Percentiles rank a stretch among this genome's conserved stretches.
Evolutionary conservation across 2,329 filamentous ascomycete species (phyloP).

Genomic region (Coniochaeta sp.): DNA sequence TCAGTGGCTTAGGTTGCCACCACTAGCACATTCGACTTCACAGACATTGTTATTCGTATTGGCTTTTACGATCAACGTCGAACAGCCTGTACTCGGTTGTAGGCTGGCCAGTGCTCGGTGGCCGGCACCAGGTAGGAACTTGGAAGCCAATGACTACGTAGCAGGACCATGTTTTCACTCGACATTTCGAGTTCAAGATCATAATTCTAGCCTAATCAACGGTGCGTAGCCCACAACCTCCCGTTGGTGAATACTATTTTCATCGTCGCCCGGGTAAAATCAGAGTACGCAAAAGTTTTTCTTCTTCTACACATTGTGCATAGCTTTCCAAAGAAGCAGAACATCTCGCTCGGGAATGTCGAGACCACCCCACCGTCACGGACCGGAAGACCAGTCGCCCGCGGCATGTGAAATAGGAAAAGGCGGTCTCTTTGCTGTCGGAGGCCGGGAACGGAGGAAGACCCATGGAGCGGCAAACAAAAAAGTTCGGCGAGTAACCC

Average conservation of each 20-base stretch:
- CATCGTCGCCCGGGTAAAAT: neutral
- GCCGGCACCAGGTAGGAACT: too few species aligned
- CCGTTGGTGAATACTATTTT: neutral
- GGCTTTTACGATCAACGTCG: too few species aligned
- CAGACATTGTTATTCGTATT: too few species aligned
- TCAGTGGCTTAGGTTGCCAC: too few species aligned
- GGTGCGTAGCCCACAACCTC: neutral
- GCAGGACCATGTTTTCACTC: too few species aligned
- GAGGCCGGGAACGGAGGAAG: constrained; percentile 48
- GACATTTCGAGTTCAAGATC: too few species aligned
- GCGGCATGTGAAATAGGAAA: constrained; percentile 32
- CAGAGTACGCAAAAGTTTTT: neutral
- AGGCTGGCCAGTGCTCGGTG: too few species aligned
- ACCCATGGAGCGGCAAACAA: constrained; percentile 32
- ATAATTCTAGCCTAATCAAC: too few species aligned
- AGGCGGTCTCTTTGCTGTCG: constrained; percentile 36
- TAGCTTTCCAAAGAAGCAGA: neutral
- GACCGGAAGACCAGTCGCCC: constrained; percentile 27
- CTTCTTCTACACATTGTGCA: neutral
- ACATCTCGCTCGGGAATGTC: constrained; percentile 23
- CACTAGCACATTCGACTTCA: too few species aligned
- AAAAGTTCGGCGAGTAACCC: constrained; percentile 27
- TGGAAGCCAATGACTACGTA: too few species aligned
- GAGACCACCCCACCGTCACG: constrained; percentile 43
- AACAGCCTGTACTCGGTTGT: too few species aligned